phyloP scores from a whole-genome alignment of 108 stramenopile genomes.

The Seminavis robusta region DNA sequence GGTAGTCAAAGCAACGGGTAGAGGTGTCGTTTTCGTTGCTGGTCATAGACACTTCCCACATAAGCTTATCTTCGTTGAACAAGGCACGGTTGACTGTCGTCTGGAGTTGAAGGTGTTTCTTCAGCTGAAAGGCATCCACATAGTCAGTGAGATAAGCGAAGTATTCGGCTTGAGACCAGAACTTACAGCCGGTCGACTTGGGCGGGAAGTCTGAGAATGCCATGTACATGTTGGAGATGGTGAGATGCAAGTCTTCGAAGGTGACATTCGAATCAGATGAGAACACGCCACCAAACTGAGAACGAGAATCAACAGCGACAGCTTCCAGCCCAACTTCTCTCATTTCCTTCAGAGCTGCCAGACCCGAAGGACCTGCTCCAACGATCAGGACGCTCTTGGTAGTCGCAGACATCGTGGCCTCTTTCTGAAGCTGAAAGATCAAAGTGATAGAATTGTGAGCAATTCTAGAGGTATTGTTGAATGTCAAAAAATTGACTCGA shows the following conservation, averaged over 20 bases:
- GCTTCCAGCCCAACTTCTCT: not conserved
- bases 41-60: too few species aligned
- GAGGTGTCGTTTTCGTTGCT: not conserved
- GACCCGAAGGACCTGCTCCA: conserved; percentile 11
- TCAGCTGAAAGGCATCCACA: not conserved
- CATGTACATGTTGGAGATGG: conserved; percentile 7
- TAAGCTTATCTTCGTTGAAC: not conserved
- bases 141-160: conserved; percentile 2
- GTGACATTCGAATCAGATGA: not conserved
- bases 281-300: conserved; percentile 7
- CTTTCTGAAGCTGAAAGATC: too few species aligned
- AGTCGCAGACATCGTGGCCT: too few species aligned
- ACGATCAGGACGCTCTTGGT: conserved; percentile 7
- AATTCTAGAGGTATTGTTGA: too few species aligned
- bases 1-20: not conserved
- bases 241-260: conserved; percentile 8
- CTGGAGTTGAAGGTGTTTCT: not conserved
- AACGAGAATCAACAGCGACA: not conserved
- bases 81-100: not conserved
- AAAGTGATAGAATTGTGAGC: too few species aligned
- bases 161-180: conserved; percentile 13
- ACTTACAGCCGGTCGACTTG: not conserved
- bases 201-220: conserved; percentile 11
- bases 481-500: too few species aligned
- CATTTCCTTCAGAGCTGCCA: conserved; percentile 10